These are phyloP conservation scores for Pseudocercospora fijiensis DNA, from an alignment of 2,329 filamentous ascomycete genomes.

Conservation along the genomic window DNA sequence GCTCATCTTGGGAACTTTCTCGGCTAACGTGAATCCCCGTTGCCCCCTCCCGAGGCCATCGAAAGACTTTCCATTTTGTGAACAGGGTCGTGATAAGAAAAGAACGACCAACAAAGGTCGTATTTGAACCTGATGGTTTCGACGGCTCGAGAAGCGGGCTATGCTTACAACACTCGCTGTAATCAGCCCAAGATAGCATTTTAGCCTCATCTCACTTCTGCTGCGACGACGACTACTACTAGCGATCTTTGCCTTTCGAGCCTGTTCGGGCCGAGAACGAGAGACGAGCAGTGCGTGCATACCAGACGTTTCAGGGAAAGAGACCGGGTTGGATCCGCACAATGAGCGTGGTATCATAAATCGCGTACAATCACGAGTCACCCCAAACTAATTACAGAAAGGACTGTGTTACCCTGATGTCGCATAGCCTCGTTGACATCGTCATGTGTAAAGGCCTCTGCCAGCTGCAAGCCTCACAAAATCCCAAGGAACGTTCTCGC, in stretches of 20 bases:
- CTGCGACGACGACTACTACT: background rate
- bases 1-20: background rate
- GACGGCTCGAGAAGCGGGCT: background rate
- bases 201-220: conserved; percentile 5
- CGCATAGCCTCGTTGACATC: conserved; percentile 5
- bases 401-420: conserved; percentile 9
- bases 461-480: conserved; percentile 75
- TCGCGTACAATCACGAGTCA: background rate
- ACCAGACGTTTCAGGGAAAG: background rate
- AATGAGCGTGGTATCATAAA: background rate
- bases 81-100: background rate
- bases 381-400: conserved; percentile 2
- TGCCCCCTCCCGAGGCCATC: background rate
- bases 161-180: background rate
- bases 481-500: conserved; percentile 78
- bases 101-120: background rate
- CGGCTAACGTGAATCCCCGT: background rate
- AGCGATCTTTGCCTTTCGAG: background rate
- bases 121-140: background rate
- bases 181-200: background rate
- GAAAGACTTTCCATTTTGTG: background rate
- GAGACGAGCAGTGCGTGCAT: background rate
- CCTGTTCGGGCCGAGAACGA: background rate
- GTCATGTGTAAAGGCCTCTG: conserved; percentile 51
- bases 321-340: background rate